Conservation (phyloP, 1,284 basidiomycete genomes). For the Apiotrichum akiyoshidainum region DNA sequence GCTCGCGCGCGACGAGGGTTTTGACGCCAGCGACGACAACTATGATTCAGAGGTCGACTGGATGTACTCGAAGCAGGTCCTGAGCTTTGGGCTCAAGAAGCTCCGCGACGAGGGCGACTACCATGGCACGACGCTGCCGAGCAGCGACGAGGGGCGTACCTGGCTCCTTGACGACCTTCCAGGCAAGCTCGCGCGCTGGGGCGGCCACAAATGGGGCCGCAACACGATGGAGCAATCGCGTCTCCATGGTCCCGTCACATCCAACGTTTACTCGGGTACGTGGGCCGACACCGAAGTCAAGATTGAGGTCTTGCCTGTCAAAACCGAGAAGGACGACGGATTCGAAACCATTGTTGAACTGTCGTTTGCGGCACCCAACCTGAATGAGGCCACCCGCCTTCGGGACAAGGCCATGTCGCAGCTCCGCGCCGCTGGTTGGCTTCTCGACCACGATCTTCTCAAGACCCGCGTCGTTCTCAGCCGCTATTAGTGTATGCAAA, state of each 20-base stretch:
- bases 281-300: constrained; percentile 3
- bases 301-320: constrained; percentile 11
- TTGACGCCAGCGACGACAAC: constrained; percentile 4
- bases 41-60: constrained; percentile 14
- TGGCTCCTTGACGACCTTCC: constrained; percentile 5
- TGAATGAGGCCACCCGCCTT: constrained; percentile 1
- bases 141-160: neutral
- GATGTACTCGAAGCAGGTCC: constrained; percentile 11
- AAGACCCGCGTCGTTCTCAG: constrained; percentile 11
- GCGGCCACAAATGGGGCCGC: too few species aligned
- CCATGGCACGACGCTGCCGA: constrained; percentile 4
- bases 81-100: constrained; percentile 5
- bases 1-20: constrained; percentile 9
- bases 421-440: constrained; percentile 5
- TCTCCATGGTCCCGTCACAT: constrained; percentile 9
- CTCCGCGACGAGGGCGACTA: neutral
- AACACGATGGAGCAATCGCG: neutral
- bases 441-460: constrained; percentile 7
- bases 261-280: neutral
- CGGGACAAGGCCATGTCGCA: constrained; percentile 6
- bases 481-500: neutral
- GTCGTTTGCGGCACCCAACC: constrained; percentile 4
- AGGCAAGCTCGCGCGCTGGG: too few species aligned
- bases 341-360: constrained; percentile 8
- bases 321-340: neutral